phyloP scores from a whole-genome alignment of 129 eudicot species.

The Solidago caesia region DNA sequence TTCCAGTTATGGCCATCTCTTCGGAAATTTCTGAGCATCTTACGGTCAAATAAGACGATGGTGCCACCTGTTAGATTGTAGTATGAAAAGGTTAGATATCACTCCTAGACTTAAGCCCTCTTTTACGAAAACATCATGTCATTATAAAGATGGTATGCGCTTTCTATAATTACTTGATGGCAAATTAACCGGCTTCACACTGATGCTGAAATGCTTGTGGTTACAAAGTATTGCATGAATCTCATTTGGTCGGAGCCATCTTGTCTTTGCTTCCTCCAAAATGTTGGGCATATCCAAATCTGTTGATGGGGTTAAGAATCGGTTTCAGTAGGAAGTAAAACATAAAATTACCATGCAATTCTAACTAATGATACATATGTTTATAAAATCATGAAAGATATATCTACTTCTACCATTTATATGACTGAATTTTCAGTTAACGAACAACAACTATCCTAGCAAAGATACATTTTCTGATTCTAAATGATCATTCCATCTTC shows the following conservation, averaged over 20 bases:
- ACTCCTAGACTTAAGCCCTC: background rate
- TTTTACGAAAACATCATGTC: background rate
- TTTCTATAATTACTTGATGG: slow-evolving; percentile 60
- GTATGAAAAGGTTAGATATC: slow-evolving; percentile 8
- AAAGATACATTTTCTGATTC: background rate
- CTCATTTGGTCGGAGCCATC: slow-evolving; percentile 97
- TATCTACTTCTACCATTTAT: background rate
- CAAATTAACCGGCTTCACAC: slow-evolving; percentile 79
- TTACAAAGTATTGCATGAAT: slow-evolving; percentile 86
- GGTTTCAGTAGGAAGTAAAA: slow-evolving; percentile 2
- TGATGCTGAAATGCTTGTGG: slow-evolving; percentile 57
- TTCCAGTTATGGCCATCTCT: slow-evolving; percentile 99
- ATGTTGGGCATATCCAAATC: slow-evolving; percentile 75
- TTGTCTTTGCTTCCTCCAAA: slow-evolving; percentile 78
- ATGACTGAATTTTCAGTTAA: background rate
- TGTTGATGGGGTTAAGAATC: slow-evolving; percentile 28
- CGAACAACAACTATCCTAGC: background rate
- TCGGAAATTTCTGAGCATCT: slow-evolving; percentile 89
- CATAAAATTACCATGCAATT: background rate
- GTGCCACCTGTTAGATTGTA: slow-evolving; percentile 68
- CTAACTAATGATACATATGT: background rate
- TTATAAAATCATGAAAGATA: background rate
- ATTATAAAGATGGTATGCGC: background rate
- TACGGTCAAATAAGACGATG: slow-evolving; percentile 81
- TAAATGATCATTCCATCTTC: background rate